phyloP scores from a whole-genome alignment of 2,329 filamentous ascomycete species.

The Scytalidium sp. region DNA sequence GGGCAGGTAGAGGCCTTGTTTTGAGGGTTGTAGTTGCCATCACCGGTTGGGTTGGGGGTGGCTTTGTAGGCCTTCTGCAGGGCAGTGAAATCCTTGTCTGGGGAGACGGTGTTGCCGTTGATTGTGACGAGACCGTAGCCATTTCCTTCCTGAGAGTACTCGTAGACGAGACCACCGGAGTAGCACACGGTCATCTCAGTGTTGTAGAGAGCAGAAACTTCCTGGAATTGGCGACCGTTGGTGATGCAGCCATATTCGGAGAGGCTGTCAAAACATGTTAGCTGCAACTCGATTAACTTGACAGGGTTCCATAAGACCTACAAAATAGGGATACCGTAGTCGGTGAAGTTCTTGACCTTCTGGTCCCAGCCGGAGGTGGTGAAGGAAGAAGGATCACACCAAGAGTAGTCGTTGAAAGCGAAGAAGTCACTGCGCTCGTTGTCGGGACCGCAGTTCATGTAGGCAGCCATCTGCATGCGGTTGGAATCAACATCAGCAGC shows the following conservation, averaged over 20 bases:
- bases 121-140: conserved; percentile 58
- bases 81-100: conserved; percentile 42
- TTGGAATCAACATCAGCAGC: conserved; percentile 68
- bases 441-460: conserved; percentile 71
- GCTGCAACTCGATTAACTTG: background rate
- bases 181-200: conserved; percentile 83
- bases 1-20: conserved; percentile 41
- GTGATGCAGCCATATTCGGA: conserved; percentile 91
- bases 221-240: conserved; percentile 77
- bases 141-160: conserved; percentile 80
- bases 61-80: conserved; percentile 41
- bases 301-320: conserved; percentile 42
- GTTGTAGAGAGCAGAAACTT: conserved; percentile 77
- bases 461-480: conserved; percentile 64
- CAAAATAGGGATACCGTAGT: conserved; percentile 63
- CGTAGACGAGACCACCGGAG: conserved; percentile 94
- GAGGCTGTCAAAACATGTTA: conserved; percentile 40
- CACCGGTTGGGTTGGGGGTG: conserved; percentile 43
- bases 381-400: conserved; percentile 61
- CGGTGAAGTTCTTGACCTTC: conserved; percentile 65
- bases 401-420: conserved; percentile 65
- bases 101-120: conserved; percentile 33
- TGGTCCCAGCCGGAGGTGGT: conserved; percentile 62
- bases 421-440: conserved; percentile 66
- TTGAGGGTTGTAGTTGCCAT: conserved; percentile 46